Evolutionary conservation across 2,329 filamentous ascomycete genomes (phyloP).

Genomic region (Xylaria sp.): DNA sequence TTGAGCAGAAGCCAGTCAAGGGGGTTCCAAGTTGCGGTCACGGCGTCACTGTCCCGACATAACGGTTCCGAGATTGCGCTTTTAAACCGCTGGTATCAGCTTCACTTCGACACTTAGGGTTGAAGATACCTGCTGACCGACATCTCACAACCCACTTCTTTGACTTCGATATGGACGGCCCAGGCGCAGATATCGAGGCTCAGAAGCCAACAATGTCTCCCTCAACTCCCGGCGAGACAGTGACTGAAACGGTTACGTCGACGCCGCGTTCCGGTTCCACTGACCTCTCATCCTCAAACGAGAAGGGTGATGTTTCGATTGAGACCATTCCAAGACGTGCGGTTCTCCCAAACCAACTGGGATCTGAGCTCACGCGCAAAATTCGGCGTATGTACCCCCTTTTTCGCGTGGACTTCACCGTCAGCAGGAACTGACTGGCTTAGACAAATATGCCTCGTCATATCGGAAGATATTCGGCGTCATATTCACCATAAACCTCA

Average conservation of each 20-base stretch:
- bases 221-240: slow-evolving; percentile 16
- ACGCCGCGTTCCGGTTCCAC: slow-evolving; percentile 19
- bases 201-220: slow-evolving; percentile 15
- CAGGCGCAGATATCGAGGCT: slow-evolving; percentile 5
- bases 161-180: slow-evolving; percentile 19
- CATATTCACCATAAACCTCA: slow-evolving; percentile 47
- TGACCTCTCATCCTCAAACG: slow-evolving; percentile 20
- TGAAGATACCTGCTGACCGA: background rate
- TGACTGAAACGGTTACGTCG: slow-evolving; percentile 23
- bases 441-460: slow-evolving; percentile 29
- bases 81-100: background rate
- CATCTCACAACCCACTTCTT: background rate
- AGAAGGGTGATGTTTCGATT: slow-evolving; percentile 10
- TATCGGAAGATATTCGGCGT: slow-evolving; percentile 54
- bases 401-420: background rate
- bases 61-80: background rate
- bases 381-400: slow-evolving; percentile 23
- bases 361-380: slow-evolving; percentile 24
- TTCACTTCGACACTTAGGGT: background rate
- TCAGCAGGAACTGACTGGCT: slow-evolving; percentile 7
- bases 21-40: background rate
- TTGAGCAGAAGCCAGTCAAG: background rate
- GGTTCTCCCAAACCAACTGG: slow-evolving; percentile 24
- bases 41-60: background rate
- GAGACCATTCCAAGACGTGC: slow-evolving; percentile 16